Percentiles rank a stretch among this genome's conserved stretches.
Conservation (phyloP, 257 asterid species). For the Sherardia arvensis region DNA sequence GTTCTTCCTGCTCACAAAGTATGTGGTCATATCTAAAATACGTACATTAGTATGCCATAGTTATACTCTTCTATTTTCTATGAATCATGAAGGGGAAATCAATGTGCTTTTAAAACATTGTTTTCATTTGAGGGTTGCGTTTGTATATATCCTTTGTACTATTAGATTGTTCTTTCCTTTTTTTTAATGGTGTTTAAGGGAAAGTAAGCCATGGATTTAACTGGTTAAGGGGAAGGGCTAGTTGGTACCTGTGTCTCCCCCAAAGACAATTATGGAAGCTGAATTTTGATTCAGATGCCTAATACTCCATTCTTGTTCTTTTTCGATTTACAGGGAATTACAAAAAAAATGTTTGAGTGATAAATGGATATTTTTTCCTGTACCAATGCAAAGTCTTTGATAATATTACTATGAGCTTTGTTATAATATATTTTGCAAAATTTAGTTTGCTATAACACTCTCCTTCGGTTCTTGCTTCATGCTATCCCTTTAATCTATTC, state of each 20-base stretch:
- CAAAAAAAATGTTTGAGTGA: background rate
- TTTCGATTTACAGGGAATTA: background rate
- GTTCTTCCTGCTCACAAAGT: constrained; percentile 97
- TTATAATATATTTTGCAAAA: background rate
- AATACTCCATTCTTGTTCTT: background rate
- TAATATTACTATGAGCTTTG: background rate
- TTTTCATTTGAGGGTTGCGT: background rate
- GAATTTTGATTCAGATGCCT: background rate
- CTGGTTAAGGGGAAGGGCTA: background rate
- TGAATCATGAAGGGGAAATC: background rate
- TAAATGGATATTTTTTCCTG: background rate
- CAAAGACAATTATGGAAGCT: background rate
- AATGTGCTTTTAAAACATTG: background rate
- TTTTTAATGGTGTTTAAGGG: no score
- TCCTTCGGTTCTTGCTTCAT: background rate
- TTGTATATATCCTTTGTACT: background rate
- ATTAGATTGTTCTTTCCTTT: background rate
- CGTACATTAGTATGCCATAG: background rate
- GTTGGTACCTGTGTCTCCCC: background rate
- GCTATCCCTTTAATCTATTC: background rate
- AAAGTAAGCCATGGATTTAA: background rate
- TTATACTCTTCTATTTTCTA: background rate
- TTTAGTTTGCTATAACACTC: background rate
- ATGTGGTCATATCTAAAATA: constrained; percentile 2
- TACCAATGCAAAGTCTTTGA: background rate